A percentile compares a stretch with the other conserved stretches of the same genome.
Evolutionary conservation across 2,329 filamentous ascomycete genomes (phyloP).

Genomic region (Magnaporthales sp.): DNA sequence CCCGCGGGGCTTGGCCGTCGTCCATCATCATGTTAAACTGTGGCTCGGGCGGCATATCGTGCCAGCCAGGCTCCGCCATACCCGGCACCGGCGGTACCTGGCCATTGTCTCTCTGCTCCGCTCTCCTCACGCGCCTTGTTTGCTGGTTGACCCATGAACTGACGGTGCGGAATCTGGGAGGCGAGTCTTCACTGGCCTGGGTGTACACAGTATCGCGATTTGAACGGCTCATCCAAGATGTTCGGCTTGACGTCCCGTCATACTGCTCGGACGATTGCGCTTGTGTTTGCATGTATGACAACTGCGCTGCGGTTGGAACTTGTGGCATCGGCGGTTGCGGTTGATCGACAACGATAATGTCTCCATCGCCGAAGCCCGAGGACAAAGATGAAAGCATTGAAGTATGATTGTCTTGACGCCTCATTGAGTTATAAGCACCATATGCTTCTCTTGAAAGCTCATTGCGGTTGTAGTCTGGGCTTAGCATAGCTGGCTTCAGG

Average conservation of each 20-base stretch:
- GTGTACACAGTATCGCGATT: slow-evolving; percentile 45
- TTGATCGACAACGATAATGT: slow-evolving; percentile 39
- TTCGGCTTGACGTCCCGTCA: slow-evolving; percentile 13
- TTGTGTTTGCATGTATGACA: background rate
- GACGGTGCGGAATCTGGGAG: slow-evolving; percentile 48
- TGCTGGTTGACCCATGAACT: slow-evolving; percentile 60
- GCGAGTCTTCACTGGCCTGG: slow-evolving; percentile 41
- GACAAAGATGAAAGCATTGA: slow-evolving; percentile 53
- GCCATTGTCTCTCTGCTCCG: slow-evolving; percentile 26
- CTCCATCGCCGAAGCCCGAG: slow-evolving; percentile 55
- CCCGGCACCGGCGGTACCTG: slow-evolving; percentile 31
- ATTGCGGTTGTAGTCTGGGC: slow-evolving; percentile 27
- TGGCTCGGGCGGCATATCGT: slow-evolving; percentile 33
- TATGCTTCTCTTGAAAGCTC: slow-evolving; percentile 27
- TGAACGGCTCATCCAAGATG: slow-evolving; percentile 26
- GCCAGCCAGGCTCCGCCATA: slow-evolving; percentile 20
- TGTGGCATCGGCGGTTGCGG: slow-evolving; percentile 11
- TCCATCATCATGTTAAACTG: slow-evolving; percentile 42
- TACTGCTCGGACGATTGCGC: background rate
- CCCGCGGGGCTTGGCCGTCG: slow-evolving; percentile 36
- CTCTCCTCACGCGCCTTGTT: slow-evolving; percentile 41
- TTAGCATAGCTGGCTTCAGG: slow-evolving; percentile 3
- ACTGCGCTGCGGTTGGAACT: slow-evolving; percentile 5
- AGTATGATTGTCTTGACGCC: slow-evolving; percentile 27
- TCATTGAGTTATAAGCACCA: slow-evolving; percentile 15